Base-by-base conservation (phyloP, 192 early-diverging fungal genomes). In the Phlyctochytrium arcticum region DNA sequence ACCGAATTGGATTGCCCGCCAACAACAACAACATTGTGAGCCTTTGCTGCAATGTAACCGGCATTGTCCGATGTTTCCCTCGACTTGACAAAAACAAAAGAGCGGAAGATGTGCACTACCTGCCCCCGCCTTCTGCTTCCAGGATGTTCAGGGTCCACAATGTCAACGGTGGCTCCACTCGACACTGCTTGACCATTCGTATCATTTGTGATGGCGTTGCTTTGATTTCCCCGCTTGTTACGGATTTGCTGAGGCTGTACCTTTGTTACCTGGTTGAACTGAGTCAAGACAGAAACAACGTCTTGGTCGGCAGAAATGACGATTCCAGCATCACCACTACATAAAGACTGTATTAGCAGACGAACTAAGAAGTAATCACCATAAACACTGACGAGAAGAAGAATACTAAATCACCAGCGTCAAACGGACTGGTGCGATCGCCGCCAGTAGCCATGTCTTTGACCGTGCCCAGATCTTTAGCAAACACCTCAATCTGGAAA, bases 361-460 rank as follows among this genome's bases (percentile, higher is more conserved):
- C 30, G 42, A 30, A 36, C 21, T 17, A 30, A 59, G 50, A 15
- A 58, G 17, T 12, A 60, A 30, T 30, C 29, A 48, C 24, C 24
- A 44, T n/a, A 44, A 15, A 31, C 21, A 75, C 80, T 70, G 71
- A 86, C 80, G 86, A 85, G 24, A 96, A 75, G 58, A n/a, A n/a
- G n/a, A 87, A 81, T 17, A 96, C 93, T 30, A 95, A 79, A 61
- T 98, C 96, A 48, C 94, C 87, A 21, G 92, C 80, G 54, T 95
- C 93, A 67, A 89, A 90, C 24, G 87, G 83, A 17, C 88, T 87
- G 15, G 83, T 79, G 6, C 76, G 73, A 3, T 79, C 70, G 53
- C 73, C 68, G 4, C 56, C 55, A 0, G 65, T 77, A 33, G 88
- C 81, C 8, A 87, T 78, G 49, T 95, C 93, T 58, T 81, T 82